Evolutionary conservation across 139 green algal species (phyloP), one percentile per base, ranked within the genome.

Genomic region (Marvania coccoides): DNA sequence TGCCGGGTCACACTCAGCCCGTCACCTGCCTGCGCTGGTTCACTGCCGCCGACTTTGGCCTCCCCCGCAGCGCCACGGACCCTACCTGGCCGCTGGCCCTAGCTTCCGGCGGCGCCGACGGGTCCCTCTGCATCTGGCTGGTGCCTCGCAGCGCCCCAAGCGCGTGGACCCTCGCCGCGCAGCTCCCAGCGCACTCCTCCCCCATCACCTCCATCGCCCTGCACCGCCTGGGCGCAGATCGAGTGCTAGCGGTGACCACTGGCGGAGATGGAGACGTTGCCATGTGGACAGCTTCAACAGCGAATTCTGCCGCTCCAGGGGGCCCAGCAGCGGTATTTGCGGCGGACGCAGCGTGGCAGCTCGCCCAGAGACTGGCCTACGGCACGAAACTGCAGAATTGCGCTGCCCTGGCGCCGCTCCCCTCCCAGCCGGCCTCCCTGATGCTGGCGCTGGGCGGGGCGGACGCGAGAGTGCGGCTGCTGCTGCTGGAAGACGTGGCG

Each of bases 11-110:
- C 65, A 83, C 70, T 2, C 78, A 67, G 9, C 57, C 71, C 9
- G 87, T 96, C 6, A 90, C 86, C 70, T 95, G 89, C 54, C 70
- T 93, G 45, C 59, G 59, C 23, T 96, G 88, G 87, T 39, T 92
- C 26, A 71, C 72, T 3, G 10, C 19, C 4, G 47, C 47, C 13
- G 47, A 59, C 28, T 42, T 9, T 47, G 15, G 33, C 37, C 45
- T n/a, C 47, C 7, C 13, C 38, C 15, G 26, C 37, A 14, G 48
- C 8, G 6, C 7, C 5, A 29, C 13, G 5, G 15, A 9, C 19
- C 34, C 2, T 4, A 2, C 19, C n/a, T 29, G 5, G 47, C 37
- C 2, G 19, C 63, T 8, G 40, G 56, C 10, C 36, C 56, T 90
- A 4, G 61, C 78, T 1, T 88, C 80, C 8, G 86, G 87, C 9